phyloP scores from a whole-genome alignment of 768 basidiomycete species.

The Butyriboletus loyo region DNA sequence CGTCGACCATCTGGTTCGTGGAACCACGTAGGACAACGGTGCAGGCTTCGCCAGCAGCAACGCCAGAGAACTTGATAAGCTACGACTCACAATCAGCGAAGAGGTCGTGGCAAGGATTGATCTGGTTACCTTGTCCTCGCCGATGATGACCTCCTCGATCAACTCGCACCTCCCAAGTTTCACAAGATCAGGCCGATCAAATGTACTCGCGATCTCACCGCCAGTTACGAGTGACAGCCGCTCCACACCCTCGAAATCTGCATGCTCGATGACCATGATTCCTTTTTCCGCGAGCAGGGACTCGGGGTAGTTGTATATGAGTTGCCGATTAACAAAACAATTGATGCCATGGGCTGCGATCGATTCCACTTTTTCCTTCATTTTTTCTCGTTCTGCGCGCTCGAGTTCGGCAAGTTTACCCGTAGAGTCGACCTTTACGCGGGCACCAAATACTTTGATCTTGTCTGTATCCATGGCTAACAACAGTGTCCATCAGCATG shows the following conservation, averaged over 20 bases:
- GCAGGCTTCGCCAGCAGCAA: constrained; percentile 96
- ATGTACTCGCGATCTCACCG: constrained; percentile 95
- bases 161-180: constrained; percentile 91
- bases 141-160: constrained; percentile 99
- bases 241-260: constrained; percentile 98
- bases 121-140: constrained; percentile 86
- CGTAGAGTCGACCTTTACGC: constrained; percentile 92
- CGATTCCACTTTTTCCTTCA: constrained; percentile 96
- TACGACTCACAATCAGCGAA: constrained; percentile 31
- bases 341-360: constrained; percentile 96
- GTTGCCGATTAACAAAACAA: constrained; percentile 95
- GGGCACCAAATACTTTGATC: constrained; percentile 98
- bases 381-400: constrained; percentile 96
- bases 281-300: constrained; percentile 92
- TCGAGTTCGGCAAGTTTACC: constrained; percentile 98
- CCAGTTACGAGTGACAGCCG: constrained; percentile 93
- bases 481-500: not conserved
- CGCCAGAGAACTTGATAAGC: constrained; percentile 99
- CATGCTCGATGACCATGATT: constrained; percentile 95
- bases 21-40: constrained; percentile 97
- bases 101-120: not conserved
- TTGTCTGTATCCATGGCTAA: constrained; percentile 99
- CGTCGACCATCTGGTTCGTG: constrained; percentile 98
- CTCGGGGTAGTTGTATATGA: constrained; percentile 99
- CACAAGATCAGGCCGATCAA: constrained; percentile 88